Base-by-base conservation (phyloP, 768 basidiomycete species). In the Multifurca ochricompacta region DNA sequence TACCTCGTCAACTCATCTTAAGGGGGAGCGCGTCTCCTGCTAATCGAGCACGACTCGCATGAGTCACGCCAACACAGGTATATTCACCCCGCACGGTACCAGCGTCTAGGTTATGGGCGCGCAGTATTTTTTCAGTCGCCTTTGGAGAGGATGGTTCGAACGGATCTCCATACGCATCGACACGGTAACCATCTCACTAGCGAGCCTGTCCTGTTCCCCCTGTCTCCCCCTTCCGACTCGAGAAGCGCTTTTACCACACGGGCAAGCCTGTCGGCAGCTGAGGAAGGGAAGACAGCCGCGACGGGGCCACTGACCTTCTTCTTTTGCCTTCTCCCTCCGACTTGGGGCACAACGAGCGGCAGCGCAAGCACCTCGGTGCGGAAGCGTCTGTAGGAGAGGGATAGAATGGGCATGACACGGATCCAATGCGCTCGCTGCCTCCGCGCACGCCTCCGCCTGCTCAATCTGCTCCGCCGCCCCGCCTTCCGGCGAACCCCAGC, bases 291-390 rank as follows among this genome's bases (percentile, higher is more conserved):
- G 21, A 19, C 35, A 9, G 23, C 54, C 50, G 74, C 9, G 4
- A 21, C 23, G 27, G 30, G 19, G 1, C 19, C 34, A 3, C 10
- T 25, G 36, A 72, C 69, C 66, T 77, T 77, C 67, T 82, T 79
- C 55, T 73, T 77, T 40, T 36, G 14, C 67, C 69, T 59, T 67
- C 73, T 39, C 66, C 68, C 59, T 81, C 81, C 58, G 76, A 63
- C 68, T 82, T 87, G n/a, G 86, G n/a, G 87, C 34, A 79, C 74
- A 19, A 78, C 74, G 48, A 88, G 70, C 30, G 88, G 65, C 19
- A 82, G 83, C 59, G 87, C 87, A 51, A 87, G 70, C 59, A 87
- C 75, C 64, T 87, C 85, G 37, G 75, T 78, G 63, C 87, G 77
- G 64, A 89, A 88, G 39, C 83, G 76, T 40, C 87, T 79, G 66